These are phyloP conservation scores for Flaveria sonorensis DNA, from an alignment of 129 eudicot genomes.

Conservation along the genomic window DNA sequence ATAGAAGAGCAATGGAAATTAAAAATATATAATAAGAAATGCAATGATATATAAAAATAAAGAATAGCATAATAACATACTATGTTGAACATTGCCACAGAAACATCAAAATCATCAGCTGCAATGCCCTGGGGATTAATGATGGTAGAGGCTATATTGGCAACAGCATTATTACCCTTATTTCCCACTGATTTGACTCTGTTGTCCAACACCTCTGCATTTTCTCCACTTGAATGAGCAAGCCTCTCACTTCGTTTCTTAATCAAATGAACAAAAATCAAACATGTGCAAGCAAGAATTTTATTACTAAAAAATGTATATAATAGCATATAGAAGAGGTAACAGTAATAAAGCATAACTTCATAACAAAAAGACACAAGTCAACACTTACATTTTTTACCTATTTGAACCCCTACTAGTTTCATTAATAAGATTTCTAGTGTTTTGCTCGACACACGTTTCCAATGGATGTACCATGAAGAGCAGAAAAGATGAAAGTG, in stretches of 20 bases:
- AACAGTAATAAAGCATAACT: not conserved
- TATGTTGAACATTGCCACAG: conserved; percentile 66
- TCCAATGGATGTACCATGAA: not conserved
- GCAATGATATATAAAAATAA: conserved; percentile 8
- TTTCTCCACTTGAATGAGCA: conserved; percentile 68
- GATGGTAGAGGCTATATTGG: conserved; percentile 32
- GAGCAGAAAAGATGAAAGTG: not conserved
- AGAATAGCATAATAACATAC: conserved; percentile 50
- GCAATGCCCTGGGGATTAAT: conserved; percentile 45
- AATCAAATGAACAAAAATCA: conserved; percentile 25
- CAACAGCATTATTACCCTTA: conserved; percentile 39
- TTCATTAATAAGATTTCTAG: not conserved
- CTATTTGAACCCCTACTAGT: not conserved
- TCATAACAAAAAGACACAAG: conserved; percentile 1
- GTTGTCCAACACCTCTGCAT: conserved; percentile 43
- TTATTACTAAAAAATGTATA: not conserved
- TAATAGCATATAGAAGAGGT: conserved; percentile 5
- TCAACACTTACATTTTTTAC: not conserved
- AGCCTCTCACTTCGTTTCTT: conserved; percentile 71
- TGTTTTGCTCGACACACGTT: not conserved
- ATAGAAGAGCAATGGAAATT: conserved; percentile 1
- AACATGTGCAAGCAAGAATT: conserved; percentile 12
- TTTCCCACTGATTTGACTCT: conserved; percentile 43
- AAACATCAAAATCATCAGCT: conserved; percentile 66
- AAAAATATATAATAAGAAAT: not conserved